Conservation (phyloP, 176 grass and related monocot species). For the Tillandsia leiboldiana region DNA sequence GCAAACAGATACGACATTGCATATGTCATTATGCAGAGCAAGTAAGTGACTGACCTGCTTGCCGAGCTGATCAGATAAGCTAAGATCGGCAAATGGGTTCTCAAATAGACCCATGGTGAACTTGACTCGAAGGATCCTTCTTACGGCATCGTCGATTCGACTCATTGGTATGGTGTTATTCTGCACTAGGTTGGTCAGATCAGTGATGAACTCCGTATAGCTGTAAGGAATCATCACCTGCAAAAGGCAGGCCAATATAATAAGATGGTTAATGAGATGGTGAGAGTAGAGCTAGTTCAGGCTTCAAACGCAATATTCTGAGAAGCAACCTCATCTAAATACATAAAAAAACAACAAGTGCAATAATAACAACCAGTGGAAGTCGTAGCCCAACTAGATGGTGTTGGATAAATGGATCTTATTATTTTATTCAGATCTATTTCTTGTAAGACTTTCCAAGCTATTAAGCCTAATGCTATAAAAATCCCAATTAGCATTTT, state of each 20-base stretch:
- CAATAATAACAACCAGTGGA: too few relatives aligned
- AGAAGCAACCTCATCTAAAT: too few relatives aligned
- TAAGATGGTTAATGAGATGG: neutral
- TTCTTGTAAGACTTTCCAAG: too few relatives aligned
- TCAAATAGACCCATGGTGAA: conserved; percentile 13
- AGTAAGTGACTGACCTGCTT: neutral
- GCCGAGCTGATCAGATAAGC: conserved; percentile 9
- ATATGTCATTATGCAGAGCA: neutral
- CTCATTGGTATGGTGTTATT: conserved; percentile 8
- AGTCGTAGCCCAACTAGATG: too few relatives aligned
- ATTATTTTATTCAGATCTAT: too few relatives aligned
- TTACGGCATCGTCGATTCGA: conserved; percentile 22
- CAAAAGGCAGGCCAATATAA: conserved; percentile 4
- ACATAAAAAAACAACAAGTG: too few relatives aligned
- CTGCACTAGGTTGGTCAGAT: conserved; percentile 1
- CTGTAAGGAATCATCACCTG: conserved; percentile 10
- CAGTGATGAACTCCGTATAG: conserved; percentile 9
- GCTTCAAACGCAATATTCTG: too few relatives aligned
- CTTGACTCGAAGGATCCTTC: conserved; percentile 26
- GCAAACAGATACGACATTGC: neutral
- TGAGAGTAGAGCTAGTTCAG: too few relatives aligned
- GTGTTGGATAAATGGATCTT: too few relatives aligned
- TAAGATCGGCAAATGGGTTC: conserved; percentile 11
- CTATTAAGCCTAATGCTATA: too few relatives aligned
- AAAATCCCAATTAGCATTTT: too few relatives aligned